Base-by-base conservation (phyloP, 306 rosid genomes). In the Dalbergia cultrata region DNA sequence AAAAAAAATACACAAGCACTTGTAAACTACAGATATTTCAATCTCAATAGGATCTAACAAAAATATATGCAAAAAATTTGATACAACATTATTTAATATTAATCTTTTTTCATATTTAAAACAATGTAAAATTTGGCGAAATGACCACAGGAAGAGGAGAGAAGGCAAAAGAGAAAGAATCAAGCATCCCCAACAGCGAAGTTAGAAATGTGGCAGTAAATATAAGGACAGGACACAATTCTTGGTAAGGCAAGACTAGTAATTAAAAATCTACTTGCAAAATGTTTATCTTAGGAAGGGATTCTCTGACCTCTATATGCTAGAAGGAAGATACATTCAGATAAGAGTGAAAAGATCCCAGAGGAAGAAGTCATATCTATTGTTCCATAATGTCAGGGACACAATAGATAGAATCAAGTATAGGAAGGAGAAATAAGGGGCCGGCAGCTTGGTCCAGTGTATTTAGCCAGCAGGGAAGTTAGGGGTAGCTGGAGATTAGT, bases 301-400 rank as follows among this genome's bases (percentile, higher is more conserved):
- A 57, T 18, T 56, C 73, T 49, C 39, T 59, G 9, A 73, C 43
- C 41, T 65, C 5, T 22, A 72, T 17, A 73, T 74, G 56, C 84
- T 72, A 44, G 54, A 81, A 66, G 62, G 74, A 58, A 64, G 67
- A 41, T 57, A 52, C 52, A 59, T 62, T 21, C 39, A 57, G 64
- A 65, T 58, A 33, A 17, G 12, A 26, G 74, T 33, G 44, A 67
- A 43, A 72, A 41, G 69, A 57, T 67, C 56, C 70, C 45, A 18
- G 17, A 58, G 22, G 39, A 80, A 81, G 57, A 67, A 75, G 26
- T 44, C 45, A 45, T 4, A 18, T 67, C 53, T 44, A 41, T 66
- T 67, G 16, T 17, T 58, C 58, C 61, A 68, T 17, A 13, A n/a
- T 1, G 31, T 26, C 2, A 26, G 31, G 31, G 31, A 26, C 31